These are phyloP conservation scores for Talaromyces islandicus DNA, from an alignment of 2,329 filamentous ascomycete genomes.

Conservation along the genomic window DNA sequence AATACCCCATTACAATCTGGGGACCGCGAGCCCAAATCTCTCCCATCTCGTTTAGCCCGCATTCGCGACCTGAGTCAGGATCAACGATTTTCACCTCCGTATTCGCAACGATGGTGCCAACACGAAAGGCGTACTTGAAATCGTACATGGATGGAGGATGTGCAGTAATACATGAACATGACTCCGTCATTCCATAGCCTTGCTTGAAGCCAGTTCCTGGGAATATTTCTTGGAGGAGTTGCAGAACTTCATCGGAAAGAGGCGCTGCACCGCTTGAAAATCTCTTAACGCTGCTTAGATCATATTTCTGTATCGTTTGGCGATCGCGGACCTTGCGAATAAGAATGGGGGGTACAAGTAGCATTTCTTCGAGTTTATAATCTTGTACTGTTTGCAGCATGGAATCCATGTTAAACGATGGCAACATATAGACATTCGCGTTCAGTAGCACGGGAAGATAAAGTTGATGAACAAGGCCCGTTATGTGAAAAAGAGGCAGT, in stretches of 20 bases:
- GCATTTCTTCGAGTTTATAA: conserved; percentile 50
- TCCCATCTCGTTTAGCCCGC: conserved; percentile 46
- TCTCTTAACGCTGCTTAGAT: conserved; percentile 49
- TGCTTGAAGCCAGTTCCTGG: conserved; percentile 58
- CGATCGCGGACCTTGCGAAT: conserved; percentile 54
- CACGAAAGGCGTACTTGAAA: conserved; percentile 43
- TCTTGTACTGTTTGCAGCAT: conserved; percentile 51
- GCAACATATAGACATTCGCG: conserved; percentile 61
- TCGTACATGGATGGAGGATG: conserved; percentile 52
- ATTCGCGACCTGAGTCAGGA: conserved; percentile 45
- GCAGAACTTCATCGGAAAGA: conserved; percentile 51
- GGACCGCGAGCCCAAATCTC: conserved; percentile 69
- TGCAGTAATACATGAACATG: conserved; percentile 57
- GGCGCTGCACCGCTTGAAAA: conserved; percentile 59
- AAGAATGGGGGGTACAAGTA: conserved; percentile 56
- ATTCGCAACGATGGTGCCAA: conserved; percentile 47
- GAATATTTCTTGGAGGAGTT: conserved; percentile 51
- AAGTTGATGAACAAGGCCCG: conserved; percentile 57
- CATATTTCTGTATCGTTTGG: conserved; percentile 36
- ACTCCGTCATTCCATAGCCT: conserved; percentile 65
- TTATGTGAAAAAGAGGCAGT: conserved; percentile 59
- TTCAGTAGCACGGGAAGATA: conserved; percentile 59
- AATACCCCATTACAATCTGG: conserved; percentile 62
- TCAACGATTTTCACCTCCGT: conserved; percentile 58
- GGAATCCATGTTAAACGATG: conserved; percentile 55